phyloP scores from a whole-genome alignment of 2,329 filamentous ascomycete genomes.

The Sporothrix humicola region DNA sequence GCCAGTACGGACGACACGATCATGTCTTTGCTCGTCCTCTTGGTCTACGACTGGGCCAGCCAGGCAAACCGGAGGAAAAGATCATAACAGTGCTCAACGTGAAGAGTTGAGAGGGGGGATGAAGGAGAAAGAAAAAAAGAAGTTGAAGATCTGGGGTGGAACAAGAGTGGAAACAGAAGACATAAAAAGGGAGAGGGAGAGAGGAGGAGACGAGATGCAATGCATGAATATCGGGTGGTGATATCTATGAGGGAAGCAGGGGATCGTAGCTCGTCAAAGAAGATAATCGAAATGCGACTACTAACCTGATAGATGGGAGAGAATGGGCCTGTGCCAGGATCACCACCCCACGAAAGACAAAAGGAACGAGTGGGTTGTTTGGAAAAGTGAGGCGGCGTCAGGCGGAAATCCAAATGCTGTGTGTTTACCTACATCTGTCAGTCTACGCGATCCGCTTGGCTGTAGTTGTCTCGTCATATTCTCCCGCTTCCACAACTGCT shows the following conservation, averaged over 20 bases:
- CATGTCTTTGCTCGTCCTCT: slow-evolving; percentile 29
- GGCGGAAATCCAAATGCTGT: slow-evolving; percentile 32
- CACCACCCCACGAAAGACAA: slow-evolving; percentile 12
- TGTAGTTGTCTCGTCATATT: not conserved
- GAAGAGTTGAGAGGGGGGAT: slow-evolving; percentile 32
- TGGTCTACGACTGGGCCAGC: slow-evolving; percentile 37
- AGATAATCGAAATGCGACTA: slow-evolving; percentile 4
- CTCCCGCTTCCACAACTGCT: not conserved
- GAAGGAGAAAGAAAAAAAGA: slow-evolving; percentile 29
- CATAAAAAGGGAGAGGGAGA: slow-evolving; percentile 27
- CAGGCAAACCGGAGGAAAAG: slow-evolving; percentile 35
- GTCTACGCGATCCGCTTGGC: slow-evolving; percentile 29
- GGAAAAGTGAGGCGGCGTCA: slow-evolving; percentile 25
- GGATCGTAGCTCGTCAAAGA: not conserved
- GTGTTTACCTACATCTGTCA: slow-evolving; percentile 29
- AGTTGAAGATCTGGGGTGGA: slow-evolving; percentile 30
- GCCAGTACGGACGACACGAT: slow-evolving; percentile 19
- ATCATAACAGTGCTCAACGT: slow-evolving; percentile 36
- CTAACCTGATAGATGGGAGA: slow-evolving; percentile 16
- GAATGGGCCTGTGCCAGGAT: not conserved
- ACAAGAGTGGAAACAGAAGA: slow-evolving; percentile 14
- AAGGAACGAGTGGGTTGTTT: not conserved
- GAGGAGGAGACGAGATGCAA: not conserved
- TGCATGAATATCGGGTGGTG: not conserved
- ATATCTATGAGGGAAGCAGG: not conserved